A percentile compares a stretch with the other conserved stretches of the same genome.
These are phyloP conservation scores for Erythrophleum ivorense DNA, from an alignment of 331 rosid genomes.

Conservation along the genomic window DNA sequence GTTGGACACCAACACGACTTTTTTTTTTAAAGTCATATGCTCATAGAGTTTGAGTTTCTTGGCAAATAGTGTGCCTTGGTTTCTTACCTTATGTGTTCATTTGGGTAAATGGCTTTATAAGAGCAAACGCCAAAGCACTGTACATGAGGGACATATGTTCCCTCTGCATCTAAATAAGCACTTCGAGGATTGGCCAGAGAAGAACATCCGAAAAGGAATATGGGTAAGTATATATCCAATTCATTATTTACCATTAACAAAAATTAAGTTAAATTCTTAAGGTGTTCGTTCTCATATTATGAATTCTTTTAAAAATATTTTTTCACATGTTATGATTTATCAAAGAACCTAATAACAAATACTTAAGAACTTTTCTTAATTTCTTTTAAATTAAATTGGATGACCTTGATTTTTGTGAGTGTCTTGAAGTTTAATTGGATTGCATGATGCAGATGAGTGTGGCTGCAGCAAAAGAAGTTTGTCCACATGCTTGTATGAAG, in stretches of 20 bases:
- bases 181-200: slow-evolving; percentile 71
- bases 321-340: too few species aligned
- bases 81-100: slow-evolving; percentile 18
- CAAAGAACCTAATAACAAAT: too few species aligned
- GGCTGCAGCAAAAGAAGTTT: slow-evolving; percentile 64
- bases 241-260: too few species aligned
- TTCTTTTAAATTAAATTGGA: too few species aligned
- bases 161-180: slow-evolving; percentile 58
- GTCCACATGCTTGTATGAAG: slow-evolving; percentile 76
- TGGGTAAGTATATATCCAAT: slow-evolving; percentile 51
- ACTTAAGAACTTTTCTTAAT: too few species aligned
- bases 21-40: too few species aligned
- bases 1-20: too few species aligned
- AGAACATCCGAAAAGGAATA: slow-evolving; percentile 53
- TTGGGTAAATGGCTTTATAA: slow-evolving; percentile 69
- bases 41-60: too few species aligned
- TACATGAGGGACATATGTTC: slow-evolving; percentile 66
- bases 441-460: slow-evolving; percentile 52
- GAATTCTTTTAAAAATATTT: too few species aligned
- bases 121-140: slow-evolving; percentile 63
- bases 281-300: too few species aligned
- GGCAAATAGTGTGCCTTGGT: too few species aligned
- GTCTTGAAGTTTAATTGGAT: neutral
- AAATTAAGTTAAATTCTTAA: neutral
- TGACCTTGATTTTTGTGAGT: too few species aligned